Percentiles rank a stretch among this genome's conserved stretches.
Evolutionary conservation across 2,329 filamentous ascomycete genomes (phyloP).

Genomic region (Pyrenochaeta sp.): DNA sequence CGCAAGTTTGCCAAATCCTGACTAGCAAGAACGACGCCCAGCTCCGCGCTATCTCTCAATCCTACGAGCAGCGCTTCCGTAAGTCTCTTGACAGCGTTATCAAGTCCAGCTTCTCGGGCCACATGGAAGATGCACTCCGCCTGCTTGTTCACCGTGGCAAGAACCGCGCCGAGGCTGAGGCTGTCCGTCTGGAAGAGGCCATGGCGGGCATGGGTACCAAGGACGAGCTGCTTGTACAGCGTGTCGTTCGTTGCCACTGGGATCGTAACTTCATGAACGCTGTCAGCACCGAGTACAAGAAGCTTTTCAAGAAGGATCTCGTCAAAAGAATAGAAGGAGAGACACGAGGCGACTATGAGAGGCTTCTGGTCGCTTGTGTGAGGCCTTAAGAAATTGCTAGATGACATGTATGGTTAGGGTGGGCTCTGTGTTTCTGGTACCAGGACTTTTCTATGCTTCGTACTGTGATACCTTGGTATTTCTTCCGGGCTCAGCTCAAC

Average conservation of each 20-base stretch:
- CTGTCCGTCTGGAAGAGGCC: conserved; percentile 79
- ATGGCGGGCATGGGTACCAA: conserved; percentile 92
- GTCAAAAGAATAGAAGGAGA: conserved; percentile 77
- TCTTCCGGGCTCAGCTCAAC: background rate
- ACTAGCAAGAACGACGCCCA: conserved; percentile 80
- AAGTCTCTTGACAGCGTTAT: conserved; percentile 76
- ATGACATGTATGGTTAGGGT: background rate
- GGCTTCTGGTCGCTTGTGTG: conserved; percentile 73
- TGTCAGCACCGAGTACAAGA: conserved; percentile 79
- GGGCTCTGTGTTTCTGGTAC: conserved; percentile 7
- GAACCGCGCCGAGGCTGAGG: conserved; percentile 86
- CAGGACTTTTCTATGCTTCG: background rate
- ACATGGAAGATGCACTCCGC: conserved; percentile 87
- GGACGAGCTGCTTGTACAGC: conserved; percentile 77
- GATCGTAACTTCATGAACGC: conserved; percentile 76
- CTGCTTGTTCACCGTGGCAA: conserved; percentile 79
- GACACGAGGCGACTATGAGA: conserved; percentile 84
- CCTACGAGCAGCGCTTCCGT: conserved; percentile 78
- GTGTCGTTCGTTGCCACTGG: conserved; percentile 87
- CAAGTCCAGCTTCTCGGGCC: conserved; percentile 84
- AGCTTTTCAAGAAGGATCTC: conserved; percentile 73
- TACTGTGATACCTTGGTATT: background rate
- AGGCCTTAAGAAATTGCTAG: conserved; percentile 30
- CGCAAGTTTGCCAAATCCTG: conserved; percentile 81
- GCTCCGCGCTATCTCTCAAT: conserved; percentile 79